Percentiles rank a stretch among this genome's conserved stretches.
phyloP scores from a whole-genome alignment of 371 early-diverging fungal species.

The Nematocida ironsii region DNA sequence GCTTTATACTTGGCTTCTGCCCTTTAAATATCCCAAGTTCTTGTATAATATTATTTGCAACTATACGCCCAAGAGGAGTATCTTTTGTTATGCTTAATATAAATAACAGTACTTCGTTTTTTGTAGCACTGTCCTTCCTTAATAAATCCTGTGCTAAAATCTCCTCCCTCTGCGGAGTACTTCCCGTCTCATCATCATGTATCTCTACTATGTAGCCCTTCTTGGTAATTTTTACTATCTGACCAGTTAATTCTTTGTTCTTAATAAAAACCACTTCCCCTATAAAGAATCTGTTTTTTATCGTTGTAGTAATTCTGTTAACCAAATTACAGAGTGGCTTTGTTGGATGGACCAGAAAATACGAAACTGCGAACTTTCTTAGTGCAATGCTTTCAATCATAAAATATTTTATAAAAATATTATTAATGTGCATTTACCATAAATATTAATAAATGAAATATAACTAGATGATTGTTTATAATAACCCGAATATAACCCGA shows the following conservation, averaged over 20 bases:
- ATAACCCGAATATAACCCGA: no score
- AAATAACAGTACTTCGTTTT: constrained; percentile 60
- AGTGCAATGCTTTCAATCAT: constrained; percentile 66
- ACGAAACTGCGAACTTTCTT: constrained; percentile 56
- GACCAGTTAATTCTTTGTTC: constrained; percentile 42
- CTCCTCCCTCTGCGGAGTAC: constrained; percentile 43
- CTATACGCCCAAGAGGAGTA: constrained; percentile 59
- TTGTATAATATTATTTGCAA: constrained; percentile 61
- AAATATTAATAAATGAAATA: neutral
- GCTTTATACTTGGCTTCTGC: constrained; percentile 17
- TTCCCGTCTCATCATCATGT: constrained; percentile 22
- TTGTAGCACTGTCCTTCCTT: constrained; percentile 43
- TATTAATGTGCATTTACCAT: constrained; percentile 1
- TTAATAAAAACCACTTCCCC: constrained; percentile 61
- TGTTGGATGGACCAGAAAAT: constrained; percentile 55
- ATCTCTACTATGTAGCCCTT: constrained; percentile 57
- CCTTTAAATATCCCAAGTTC: constrained; percentile 58
- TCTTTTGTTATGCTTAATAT: constrained; percentile 54
- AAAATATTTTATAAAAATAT: constrained; percentile 1
- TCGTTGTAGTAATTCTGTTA: constrained; percentile 23
- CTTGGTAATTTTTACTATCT: constrained; percentile 33
- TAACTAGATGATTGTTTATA: no score
- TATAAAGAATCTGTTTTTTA: constrained; percentile 55
- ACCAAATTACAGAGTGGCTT: constrained; percentile 37
- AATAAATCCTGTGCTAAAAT: constrained; percentile 18